phyloP scores from a whole-genome alignment of 805 yeast species.

The Kluyveromyces wickerhamii region DNA sequence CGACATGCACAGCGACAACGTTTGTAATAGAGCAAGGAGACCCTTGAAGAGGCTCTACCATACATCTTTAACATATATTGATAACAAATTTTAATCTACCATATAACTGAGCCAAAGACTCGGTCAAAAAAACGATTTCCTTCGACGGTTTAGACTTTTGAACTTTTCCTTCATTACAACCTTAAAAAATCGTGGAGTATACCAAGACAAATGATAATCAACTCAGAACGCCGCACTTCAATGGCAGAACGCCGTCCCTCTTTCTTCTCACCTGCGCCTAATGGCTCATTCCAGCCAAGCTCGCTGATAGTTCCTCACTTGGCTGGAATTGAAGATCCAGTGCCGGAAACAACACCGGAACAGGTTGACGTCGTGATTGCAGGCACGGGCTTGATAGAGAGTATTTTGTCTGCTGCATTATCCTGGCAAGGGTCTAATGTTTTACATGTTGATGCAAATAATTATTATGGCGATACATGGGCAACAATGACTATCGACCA shows the following conservation, averaged over 20 bases:
- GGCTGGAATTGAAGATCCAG: constrained; percentile 72
- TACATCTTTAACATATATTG: too few relatives aligned
- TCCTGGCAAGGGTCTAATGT: constrained; percentile 99
- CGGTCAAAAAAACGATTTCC: too few relatives aligned
- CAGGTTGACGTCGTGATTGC: constrained; percentile 81
- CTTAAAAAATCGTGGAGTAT: constrained; percentile 18
- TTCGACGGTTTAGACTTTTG: too few relatives aligned
- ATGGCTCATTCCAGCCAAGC: constrained; percentile 13
- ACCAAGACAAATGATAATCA: constrained; percentile 19
- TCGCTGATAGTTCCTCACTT: constrained; percentile 51
- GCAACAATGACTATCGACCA: constrained; percentile 87
- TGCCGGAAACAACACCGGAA: constrained; percentile 51
- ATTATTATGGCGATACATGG: constrained; percentile 81
- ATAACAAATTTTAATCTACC: too few relatives aligned
- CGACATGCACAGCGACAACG: too few relatives aligned
- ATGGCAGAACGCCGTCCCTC: constrained; percentile 65
- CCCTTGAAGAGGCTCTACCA: too few relatives aligned
- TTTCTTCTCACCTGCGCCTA: constrained; percentile 25
- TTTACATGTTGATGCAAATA: constrained; percentile 77
- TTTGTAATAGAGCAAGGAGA: too few relatives aligned
- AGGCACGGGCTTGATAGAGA: constrained; percentile 89
- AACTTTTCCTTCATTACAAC: too few relatives aligned
- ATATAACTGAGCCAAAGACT: too few relatives aligned
- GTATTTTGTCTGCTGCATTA: constrained; percentile 84
- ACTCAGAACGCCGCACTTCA: constrained; percentile 45